phyloP scores from a whole-genome alignment of 2,329 filamentous ascomycete species.

The Ceratocystis smalleyi region DNA sequence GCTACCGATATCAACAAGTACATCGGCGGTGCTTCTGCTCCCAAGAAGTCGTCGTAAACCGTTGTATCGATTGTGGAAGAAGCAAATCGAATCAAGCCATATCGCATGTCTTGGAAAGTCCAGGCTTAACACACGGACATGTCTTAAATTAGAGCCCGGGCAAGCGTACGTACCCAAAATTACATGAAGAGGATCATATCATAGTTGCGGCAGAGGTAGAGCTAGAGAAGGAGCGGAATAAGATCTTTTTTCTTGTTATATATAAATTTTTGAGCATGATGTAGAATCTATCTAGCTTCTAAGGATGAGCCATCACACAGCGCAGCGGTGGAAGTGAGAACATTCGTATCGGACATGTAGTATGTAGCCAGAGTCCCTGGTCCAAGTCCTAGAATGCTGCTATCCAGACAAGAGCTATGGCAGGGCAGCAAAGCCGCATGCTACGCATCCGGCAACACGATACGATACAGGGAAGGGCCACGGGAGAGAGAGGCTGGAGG shows the following conservation, averaged over 20 bases:
- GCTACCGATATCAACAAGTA: slow-evolving; percentile 33
- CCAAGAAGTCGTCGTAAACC: slow-evolving; percentile 40
- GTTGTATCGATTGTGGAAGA: not conserved
- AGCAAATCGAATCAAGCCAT: not conserved
- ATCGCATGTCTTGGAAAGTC: not conserved
- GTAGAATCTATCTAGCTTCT: not conserved
- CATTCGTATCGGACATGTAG: not conserved
- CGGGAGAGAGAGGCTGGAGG: too few species aligned
- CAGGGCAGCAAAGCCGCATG: too few species aligned
- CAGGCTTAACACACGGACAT: not conserved
- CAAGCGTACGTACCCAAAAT: not conserved
- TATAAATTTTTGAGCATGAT: not conserved
- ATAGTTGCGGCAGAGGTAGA: not conserved
- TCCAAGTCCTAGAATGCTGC: too few species aligned
- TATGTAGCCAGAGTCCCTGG: not conserved
- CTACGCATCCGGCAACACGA: too few species aligned
- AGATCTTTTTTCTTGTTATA: not conserved
- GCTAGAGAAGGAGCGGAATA: not conserved
- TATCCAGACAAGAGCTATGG: too few species aligned
- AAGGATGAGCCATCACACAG: too few species aligned
- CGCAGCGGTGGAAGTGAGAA: too few species aligned
- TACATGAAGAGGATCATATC: not conserved
- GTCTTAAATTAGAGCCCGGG: not conserved
- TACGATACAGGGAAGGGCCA: too few species aligned
- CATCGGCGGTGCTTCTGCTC: slow-evolving; percentile 10